Evolutionary conservation across 306 rosid species (phyloP).

Genomic region (Casuarina cunninghamiana): DNA sequence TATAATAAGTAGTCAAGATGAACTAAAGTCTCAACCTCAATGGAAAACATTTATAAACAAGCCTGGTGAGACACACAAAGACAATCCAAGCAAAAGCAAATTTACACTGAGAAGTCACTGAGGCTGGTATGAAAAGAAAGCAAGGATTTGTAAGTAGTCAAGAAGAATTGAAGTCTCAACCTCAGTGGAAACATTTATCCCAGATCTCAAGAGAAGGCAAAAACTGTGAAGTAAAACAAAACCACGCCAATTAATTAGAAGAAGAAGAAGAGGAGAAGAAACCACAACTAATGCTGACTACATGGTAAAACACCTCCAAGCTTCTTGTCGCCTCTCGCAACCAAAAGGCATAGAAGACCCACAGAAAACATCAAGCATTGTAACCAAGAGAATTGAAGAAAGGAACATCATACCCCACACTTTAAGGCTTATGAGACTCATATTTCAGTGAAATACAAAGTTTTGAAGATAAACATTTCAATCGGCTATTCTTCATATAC

Average conservation of each 20-base stretch:
- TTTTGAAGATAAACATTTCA: background rate
- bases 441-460: background rate
- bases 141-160: background rate
- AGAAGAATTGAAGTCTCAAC: slow-evolving; percentile 6
- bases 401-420: background rate
- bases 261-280: background rate
- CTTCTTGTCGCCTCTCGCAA: background rate
- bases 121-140: slow-evolving; percentile 22
- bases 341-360: background rate
- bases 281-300: background rate
- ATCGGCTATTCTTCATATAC: slow-evolving; percentile 37
- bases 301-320: background rate
- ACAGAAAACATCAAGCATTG: background rate
- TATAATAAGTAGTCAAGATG: background rate
- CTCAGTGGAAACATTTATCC: background rate
- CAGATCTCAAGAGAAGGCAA: slow-evolving; percentile 6
- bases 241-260: background rate
- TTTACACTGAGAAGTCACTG: background rate
- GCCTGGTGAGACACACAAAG: slow-evolving; percentile 54
- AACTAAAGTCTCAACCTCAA: slow-evolving; percentile 11
- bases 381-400: background rate
- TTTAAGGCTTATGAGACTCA: background rate
- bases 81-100: slow-evolving; percentile 10
- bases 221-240: background rate
- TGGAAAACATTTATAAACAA: slow-evolving; percentile 40